Evolutionary conservation across 345 rosid genomes (phyloP), one percentile per base, ranked within the genome.

Genomic region (Salix caprea): DNA sequence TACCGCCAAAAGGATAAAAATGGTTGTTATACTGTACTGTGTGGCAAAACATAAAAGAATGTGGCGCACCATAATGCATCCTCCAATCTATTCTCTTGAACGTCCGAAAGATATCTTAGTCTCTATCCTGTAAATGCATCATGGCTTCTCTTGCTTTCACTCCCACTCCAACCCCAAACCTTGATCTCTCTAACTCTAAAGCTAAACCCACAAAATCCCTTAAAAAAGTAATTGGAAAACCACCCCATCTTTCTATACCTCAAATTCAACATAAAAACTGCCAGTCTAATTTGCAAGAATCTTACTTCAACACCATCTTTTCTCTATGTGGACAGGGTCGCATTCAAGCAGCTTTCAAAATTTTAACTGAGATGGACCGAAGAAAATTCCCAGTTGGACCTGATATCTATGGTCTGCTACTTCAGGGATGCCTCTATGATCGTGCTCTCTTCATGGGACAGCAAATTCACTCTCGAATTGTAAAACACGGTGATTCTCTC

Each of bases 381-480:
- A 67, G 74, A 30, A 78, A 76, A 44, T 16, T 90, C 32, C 82
- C 70, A 0, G 62, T 86, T 32, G 93, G 92, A 24, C 88, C 95
- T 0, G 90, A 91, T 82, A 78, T 89, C 70, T 92, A 84, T 74
- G 93, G 93, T 0, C 90, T 90, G 76, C 61, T 94, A 73, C 87
- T 92, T 24, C 97, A 92, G 75, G 96, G 91, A 16, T 92, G 97
- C 78, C 89, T 88, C 5, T 86, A 86, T 76, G 80, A 80, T 82
- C 84, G 92, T 70, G 93, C 84, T 73, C 77, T 86, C 1, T 23
- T 8, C 37, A 82, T 88, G 14, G 96, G 98, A 37, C 87, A 77
- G 84, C 94, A 92, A 81, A 86, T 94, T 71, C 98, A 94, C 80
- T 92, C 94, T 76, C 85, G 86, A 60, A 83, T 94, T 74, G 78